Conservation (phyloP, 1,139 yeast species). For the Wickerhamiella pararugosa region DNA sequence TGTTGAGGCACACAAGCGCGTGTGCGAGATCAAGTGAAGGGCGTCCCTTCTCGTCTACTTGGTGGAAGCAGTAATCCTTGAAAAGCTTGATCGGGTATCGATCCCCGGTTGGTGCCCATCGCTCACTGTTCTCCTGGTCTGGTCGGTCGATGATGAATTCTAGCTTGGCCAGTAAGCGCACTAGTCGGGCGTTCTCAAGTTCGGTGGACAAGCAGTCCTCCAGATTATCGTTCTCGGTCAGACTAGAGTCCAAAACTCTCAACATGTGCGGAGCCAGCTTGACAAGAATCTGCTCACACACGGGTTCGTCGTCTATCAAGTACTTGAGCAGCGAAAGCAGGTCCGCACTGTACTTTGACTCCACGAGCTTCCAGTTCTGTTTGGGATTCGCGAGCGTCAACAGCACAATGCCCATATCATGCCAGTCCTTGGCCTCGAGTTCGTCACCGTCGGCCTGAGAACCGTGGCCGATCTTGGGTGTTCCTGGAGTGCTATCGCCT, state of each 20-base stretch:
- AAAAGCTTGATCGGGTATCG: constrained; percentile 64
- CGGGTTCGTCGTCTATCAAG: constrained; percentile 15
- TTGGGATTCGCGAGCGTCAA: constrained; percentile 5
- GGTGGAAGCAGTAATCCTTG: constrained; percentile 76
- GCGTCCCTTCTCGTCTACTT: constrained; percentile 58
- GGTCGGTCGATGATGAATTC: constrained; percentile 69
- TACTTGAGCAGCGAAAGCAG: constrained; percentile 12
- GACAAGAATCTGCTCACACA: constrained; percentile 12
- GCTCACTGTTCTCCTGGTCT: constrained; percentile 39
- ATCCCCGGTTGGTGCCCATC: constrained; percentile 66
- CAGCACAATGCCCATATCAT: constrained; percentile 8
- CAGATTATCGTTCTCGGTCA: constrained; percentile 44
- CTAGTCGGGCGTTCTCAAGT: constrained; percentile 76
- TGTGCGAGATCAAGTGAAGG: constrained; percentile 74
- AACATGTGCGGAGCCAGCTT: constrained; percentile 18
- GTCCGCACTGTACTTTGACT: constrained; percentile 6
- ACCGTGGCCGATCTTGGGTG: neutral
- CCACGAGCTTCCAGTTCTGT: neutral
- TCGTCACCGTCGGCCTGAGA: neutral
- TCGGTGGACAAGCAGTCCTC: constrained; percentile 59
- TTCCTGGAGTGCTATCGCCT: neutral
- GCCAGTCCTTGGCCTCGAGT: constrained; percentile 11
- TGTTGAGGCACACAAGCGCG: constrained; percentile 64
- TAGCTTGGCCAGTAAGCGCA: constrained; percentile 66
- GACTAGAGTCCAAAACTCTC: constrained; percentile 35